Base-by-base conservation (phyloP, 139 green algal genomes). In the Yamagishiella unicocca region DNA sequence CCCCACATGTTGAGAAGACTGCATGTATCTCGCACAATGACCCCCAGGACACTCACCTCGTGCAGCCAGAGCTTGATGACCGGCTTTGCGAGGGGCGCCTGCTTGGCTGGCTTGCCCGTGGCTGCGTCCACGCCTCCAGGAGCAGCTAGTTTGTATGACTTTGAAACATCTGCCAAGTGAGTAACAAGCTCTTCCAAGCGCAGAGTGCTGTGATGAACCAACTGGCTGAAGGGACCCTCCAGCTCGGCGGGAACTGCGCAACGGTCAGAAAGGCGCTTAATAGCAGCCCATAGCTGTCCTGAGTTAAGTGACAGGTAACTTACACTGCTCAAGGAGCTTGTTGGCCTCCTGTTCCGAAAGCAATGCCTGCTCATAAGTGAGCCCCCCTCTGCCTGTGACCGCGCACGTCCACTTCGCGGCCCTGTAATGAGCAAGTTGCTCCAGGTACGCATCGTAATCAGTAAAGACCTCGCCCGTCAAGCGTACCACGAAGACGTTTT, bases 331-430 rank as follows among this genome's bases (percentile, higher is more conserved):
- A 42, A 85, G 64, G 3, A 71, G 76, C 43, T 53, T 40, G 43
- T 64, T 79, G 37, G 72, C 33, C 43, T 77, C 42, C 74, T 61
- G 43, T 31, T 81, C 80, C 1, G 62, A 78, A 24, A 67, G 31
- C 17, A 96, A 80, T 2, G 94, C 94, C 85, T 97, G 91, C 61
- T 97, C 93, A 50, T 93, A 98, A 0, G 94, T 98, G 38, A 97
- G 67, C 10, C 89, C 90, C 9, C 27, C 50, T 8, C 88, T 89
- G 42, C 94, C 93, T 2, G 90, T 95, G 31, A 89, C 87, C 5
- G 89, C 83, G 81, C 95, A 96, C 4, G 82, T 73, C 95, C 95
- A 97, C 7, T 90, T 7, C 7, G 92, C 89, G 58, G 90, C 71
- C 7, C 90, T 62, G 87, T 98, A 97, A 35, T 86, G 25, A 17